These are phyloP conservation scores for Globisporangium canariense DNA, from an alignment of 352 stramenopile species.

Conservation along the genomic window DNA sequence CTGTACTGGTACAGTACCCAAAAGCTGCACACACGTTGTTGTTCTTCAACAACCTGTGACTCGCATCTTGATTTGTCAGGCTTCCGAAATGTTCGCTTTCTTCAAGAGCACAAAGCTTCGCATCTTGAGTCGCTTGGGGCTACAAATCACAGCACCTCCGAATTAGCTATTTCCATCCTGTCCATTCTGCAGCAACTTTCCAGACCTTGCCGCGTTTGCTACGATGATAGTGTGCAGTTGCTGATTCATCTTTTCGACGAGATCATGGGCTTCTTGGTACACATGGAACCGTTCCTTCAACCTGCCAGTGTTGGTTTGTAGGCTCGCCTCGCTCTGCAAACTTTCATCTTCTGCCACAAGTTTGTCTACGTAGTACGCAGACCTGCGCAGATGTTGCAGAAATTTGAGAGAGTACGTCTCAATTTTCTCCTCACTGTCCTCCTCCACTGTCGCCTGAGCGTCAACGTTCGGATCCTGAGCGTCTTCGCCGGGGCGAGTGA, in stretches of 20 bases:
- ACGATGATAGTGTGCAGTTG: slow-evolving; percentile 37
- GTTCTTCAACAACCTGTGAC: too few relatives aligned
- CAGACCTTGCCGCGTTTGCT: slow-evolving; percentile 27
- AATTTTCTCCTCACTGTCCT: slow-evolving; percentile 40
- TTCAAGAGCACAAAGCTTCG: too few relatives aligned
- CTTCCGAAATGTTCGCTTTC: too few relatives aligned
- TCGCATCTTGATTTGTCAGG: too few relatives aligned
- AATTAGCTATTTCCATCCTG: neutral
- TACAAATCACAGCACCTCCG: too few relatives aligned
- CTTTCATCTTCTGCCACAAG: slow-evolving; percentile 47
- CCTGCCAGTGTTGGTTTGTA: slow-evolving; percentile 27
- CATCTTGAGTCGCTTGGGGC: too few relatives aligned
- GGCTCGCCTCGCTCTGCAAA: slow-evolving; percentile 40
- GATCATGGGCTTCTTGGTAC: slow-evolving; percentile 32
- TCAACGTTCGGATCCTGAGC: slow-evolving; percentile 31
- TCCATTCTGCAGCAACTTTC: slow-evolving; percentile 23
- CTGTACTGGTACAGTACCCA: too few relatives aligned
- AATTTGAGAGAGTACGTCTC: slow-evolving; percentile 49
- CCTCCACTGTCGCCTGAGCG: slow-evolving; percentile 19
- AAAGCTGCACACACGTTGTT: too few relatives aligned
- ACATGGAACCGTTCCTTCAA: slow-evolving; percentile 31
- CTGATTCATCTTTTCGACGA: slow-evolving; percentile 33
- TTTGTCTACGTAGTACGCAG: slow-evolving; percentile 61
- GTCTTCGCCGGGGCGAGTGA: slow-evolving; percentile 52
- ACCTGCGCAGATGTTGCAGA: slow-evolving; percentile 58